These are phyloP conservation scores for Trichosanthes truncata DNA, from an alignment of 306 rosid species.

Conservation along the genomic window DNA sequence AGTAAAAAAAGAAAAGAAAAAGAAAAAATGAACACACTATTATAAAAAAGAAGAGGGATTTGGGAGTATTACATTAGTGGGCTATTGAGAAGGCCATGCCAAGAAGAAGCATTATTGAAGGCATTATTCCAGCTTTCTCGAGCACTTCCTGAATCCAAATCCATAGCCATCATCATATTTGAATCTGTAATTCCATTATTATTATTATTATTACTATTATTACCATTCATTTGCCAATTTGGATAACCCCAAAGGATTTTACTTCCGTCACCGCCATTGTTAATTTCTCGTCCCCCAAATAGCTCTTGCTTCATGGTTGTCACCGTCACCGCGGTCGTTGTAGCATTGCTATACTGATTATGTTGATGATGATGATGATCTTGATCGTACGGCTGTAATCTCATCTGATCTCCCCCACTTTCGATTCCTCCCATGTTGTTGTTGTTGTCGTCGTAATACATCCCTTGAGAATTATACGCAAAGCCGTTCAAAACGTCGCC, in stretches of 20 bases:
- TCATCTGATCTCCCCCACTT: not conserved
- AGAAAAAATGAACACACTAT: not conserved
- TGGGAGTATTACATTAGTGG: not conserved
- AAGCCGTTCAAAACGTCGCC: not conserved
- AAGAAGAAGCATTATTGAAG: not conserved
- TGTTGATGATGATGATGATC: not conserved
- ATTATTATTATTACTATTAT: not conserved
- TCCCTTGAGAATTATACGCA: not conserved
- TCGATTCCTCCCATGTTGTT: not conserved
- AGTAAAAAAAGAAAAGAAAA: not conserved
- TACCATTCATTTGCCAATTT: constrained; percentile 9
- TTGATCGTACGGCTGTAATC: not conserved
- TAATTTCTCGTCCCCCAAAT: constrained; percentile 1
- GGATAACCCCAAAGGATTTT: constrained; percentile 8
- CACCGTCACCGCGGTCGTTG: not conserved
- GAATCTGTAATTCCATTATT: not conserved
- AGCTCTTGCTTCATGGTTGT: constrained; percentile 10
- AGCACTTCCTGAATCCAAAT: not conserved
- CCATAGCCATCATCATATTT: not conserved
- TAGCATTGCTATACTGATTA: not conserved
- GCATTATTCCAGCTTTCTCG: constrained; percentile 10
- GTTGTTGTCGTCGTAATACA: not conserved
- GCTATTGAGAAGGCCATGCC: constrained; percentile 15
- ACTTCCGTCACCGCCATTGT: not conserved
- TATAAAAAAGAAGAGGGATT: not conserved